Evolutionary conservation across 495 filamentous ascomycete genomes (phyloP).

Genomic region (Stereocaulon alpinum): DNA sequence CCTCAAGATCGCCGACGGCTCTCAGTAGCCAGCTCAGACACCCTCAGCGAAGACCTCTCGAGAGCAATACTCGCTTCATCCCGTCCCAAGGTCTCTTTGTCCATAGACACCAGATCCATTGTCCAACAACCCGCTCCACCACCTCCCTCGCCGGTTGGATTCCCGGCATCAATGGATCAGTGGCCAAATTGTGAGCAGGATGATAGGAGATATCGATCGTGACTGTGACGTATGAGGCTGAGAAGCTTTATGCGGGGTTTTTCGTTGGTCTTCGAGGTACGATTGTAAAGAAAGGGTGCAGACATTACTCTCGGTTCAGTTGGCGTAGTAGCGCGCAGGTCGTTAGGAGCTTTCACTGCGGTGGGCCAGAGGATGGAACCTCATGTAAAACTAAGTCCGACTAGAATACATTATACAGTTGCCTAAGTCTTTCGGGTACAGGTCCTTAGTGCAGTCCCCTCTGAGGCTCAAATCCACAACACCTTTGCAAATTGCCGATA

Average conservation of each 20-base stretch:
- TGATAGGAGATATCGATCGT: background rate
- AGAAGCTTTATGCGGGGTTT: background rate
- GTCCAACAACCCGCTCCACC: constrained; percentile 2
- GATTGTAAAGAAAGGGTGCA: background rate
- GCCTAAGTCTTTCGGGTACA: too few species aligned
- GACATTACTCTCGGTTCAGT: background rate
- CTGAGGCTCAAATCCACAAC: too few species aligned
- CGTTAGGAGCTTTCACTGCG: background rate
- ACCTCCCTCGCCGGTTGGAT: background rate
- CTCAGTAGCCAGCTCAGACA: constrained; percentile 1
- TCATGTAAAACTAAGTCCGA: background rate
- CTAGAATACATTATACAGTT: too few species aligned
- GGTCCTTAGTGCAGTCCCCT: too few species aligned
- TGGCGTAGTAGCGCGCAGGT: background rate
- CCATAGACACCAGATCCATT: background rate
- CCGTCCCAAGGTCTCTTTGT: background rate
- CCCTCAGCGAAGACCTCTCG: constrained; percentile 3
- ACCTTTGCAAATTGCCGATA: too few species aligned
- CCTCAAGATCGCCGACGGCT: background rate
- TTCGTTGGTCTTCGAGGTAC: background rate
- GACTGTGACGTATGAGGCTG: background rate
- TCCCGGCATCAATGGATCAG: background rate
- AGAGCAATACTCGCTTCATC: constrained; percentile 2
- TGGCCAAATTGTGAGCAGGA: background rate
- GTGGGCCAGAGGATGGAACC: background rate